Percentiles rank a stretch among this genome's conserved stretches.
Conservation (phyloP, 2,329 filamentous ascomycete genomes). For the Teratosphaeria epicoccoides region DNA sequence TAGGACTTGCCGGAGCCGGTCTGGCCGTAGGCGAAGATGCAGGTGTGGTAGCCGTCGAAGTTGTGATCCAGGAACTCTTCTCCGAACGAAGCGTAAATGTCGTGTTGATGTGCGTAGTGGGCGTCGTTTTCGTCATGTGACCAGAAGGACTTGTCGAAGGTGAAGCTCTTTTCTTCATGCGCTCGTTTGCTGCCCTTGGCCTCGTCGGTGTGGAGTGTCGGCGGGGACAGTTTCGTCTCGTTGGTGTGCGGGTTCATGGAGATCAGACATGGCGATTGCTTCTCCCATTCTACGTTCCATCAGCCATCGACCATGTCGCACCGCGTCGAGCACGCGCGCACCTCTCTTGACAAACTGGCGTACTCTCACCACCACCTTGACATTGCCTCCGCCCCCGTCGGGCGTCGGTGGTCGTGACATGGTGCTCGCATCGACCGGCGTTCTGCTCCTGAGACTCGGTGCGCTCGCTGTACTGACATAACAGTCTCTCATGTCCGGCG, state of each 20-base stretch:
- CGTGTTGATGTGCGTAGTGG: slow-evolving; percentile 84
- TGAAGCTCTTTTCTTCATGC: slow-evolving; percentile 80
- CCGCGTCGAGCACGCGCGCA: slow-evolving; percentile 11
- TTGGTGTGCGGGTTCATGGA: slow-evolving; percentile 84
- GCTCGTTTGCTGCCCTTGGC: slow-evolving; percentile 55
- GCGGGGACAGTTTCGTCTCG: slow-evolving; percentile 67
- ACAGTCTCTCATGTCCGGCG: slow-evolving; percentile 9
- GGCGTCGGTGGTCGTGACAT: slow-evolving; percentile 22
- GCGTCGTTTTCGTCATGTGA: slow-evolving; percentile 69
- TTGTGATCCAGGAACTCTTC: slow-evolving; percentile 98
- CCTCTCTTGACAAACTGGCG: slow-evolving; percentile 39
- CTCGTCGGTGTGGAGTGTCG: slow-evolving; percentile 29
- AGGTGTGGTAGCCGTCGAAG: slow-evolving; percentile 98
- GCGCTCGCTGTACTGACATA: slow-evolving; percentile 31
- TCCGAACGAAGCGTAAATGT: slow-evolving; percentile 87
- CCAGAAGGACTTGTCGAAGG: slow-evolving; percentile 98
- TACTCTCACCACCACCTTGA: slow-evolving; percentile 42
- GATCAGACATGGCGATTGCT: slow-evolving; percentile 73
- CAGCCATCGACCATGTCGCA: slow-evolving; percentile 13
- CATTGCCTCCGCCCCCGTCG: slow-evolving; percentile 36
- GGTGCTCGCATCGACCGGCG: slow-evolving; percentile 21
- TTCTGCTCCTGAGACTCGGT: slow-evolving; percentile 34
- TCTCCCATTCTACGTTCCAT: slow-evolving; percentile 58
- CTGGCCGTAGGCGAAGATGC: slow-evolving; percentile 97
- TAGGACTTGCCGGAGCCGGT: slow-evolving; percentile 97